Evolutionary conservation across 1,284 basidiomycete species (phyloP).

Genomic region (Gomphus bonarii): DNA sequence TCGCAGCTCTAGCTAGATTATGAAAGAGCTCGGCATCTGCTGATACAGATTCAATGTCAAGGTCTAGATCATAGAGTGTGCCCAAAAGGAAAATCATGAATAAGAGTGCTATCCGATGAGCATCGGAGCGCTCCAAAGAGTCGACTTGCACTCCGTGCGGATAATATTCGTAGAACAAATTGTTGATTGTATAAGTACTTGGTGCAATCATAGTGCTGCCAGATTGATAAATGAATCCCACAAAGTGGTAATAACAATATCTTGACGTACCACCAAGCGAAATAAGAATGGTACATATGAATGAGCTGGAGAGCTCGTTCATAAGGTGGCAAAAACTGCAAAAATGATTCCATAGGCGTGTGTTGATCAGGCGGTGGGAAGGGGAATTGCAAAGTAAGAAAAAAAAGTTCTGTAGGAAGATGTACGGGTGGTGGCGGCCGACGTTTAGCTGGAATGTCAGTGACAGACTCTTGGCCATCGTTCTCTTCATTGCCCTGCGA

Average conservation of each 20-base stretch:
- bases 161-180: background rate
- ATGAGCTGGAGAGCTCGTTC: constrained; percentile 5
- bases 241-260: background rate
- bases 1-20: constrained; percentile 9
- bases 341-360: background rate
- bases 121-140: background rate
- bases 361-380: background rate
- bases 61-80: constrained; percentile 4
- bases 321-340: constrained; percentile 5
- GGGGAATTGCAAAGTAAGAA: constrained; percentile 5
- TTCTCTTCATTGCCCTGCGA: background rate
- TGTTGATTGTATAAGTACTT: background rate
- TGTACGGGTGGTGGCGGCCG: constrained; percentile 3
- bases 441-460: constrained; percentile 6
- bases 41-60: constrained; percentile 1
- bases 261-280: constrained; percentile 8
- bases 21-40: constrained; percentile 5
- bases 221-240: background rate
- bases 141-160: background rate
- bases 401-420: constrained; percentile 1
- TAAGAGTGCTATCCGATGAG: constrained; percentile 3
- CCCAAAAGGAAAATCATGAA: constrained; percentile 11
- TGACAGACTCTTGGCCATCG: background rate
- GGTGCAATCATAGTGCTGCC: constrained; percentile 3
- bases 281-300: constrained; percentile 8